Conservation (phyloP, 2,329 filamentous ascomycete genomes). For the Cladosporium halotolerans region DNA sequence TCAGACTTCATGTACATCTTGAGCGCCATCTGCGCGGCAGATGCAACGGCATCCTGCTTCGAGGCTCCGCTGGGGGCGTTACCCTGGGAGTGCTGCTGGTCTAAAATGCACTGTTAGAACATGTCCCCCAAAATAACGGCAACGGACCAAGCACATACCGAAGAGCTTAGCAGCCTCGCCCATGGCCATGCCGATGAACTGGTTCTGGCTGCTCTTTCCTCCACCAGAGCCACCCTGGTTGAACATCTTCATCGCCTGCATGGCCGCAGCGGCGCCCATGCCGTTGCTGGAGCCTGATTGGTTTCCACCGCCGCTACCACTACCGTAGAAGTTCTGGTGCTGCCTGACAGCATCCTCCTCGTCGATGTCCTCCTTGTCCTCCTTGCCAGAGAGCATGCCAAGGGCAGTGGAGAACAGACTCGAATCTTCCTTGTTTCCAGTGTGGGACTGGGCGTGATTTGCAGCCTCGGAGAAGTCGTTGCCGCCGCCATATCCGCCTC, state of each 20-base stretch:
- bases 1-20: constrained; percentile 87
- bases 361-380: constrained; percentile 51
- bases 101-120: constrained; percentile 14
- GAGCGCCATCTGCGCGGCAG: constrained; percentile 77
- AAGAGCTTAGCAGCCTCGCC: constrained; percentile 75
- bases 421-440: constrained; percentile 44
- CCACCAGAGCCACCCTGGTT: constrained; percentile 30
- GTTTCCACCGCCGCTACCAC: constrained; percentile 35
- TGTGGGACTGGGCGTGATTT: constrained; percentile 50
- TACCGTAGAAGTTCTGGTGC: constrained; percentile 68
- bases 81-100: constrained; percentile 52
- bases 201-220: constrained; percentile 56
- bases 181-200: constrained; percentile 82
- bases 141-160: constrained; percentile 26
- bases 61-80: constrained; percentile 50
- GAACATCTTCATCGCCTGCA: constrained; percentile 79
- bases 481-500: constrained; percentile 33
- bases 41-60: constrained; percentile 74
- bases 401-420: constrained; percentile 53
- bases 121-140: background rate
- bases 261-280: constrained; percentile 65
- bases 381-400: constrained; percentile 49
- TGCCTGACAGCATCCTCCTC: constrained; percentile 63
- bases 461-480: constrained; percentile 51
- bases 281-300: constrained; percentile 42